A percentile compares a stretch with the other conserved stretches of the same genome.
These are phyloP conservation scores for Coriaria nepalensis DNA, from an alignment of 306 rosid genomes.

Conservation along the genomic window DNA sequence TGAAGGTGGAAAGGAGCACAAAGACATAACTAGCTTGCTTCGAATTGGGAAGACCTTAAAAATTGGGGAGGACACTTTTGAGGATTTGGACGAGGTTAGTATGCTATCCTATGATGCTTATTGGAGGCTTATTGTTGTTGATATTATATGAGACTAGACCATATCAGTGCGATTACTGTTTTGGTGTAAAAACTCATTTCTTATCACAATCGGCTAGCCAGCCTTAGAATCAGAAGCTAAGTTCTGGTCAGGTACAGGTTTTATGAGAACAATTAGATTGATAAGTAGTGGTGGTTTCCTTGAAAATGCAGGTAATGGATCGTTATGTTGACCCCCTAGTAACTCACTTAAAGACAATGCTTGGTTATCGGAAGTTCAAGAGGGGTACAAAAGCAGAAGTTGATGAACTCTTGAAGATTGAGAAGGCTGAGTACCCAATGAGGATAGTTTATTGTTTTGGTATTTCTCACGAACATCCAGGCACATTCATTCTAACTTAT, in stretches of 20 bases:
- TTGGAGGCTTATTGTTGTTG: too few species aligned
- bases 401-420: slow-evolving; percentile 71
- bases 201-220: too few species aligned
- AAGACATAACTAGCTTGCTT: slow-evolving; percentile 87
- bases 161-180: too few species aligned
- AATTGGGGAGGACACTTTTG: slow-evolving; percentile 97
- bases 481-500: slow-evolving; percentile 78
- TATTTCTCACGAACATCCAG: slow-evolving; percentile 94
- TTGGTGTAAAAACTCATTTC: too few species aligned
- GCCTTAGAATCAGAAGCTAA: too few species aligned
- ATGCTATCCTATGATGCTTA: background rate
- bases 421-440: slow-evolving; percentile 68
- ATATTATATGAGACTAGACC: too few species aligned
- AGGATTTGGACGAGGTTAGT: slow-evolving; percentile 93
- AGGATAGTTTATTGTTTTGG: slow-evolving; percentile 89
- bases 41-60: slow-evolving; percentile 92
- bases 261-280: too few species aligned
- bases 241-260: too few species aligned
- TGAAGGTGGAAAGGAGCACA: slow-evolving; percentile 98
- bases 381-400: slow-evolving; percentile 81
- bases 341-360: slow-evolving; percentile 67
- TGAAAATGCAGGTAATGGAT: slow-evolving; percentile 69
- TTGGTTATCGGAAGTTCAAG: slow-evolving; percentile 79
- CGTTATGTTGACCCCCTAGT: slow-evolving; percentile 96
- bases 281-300: background rate